These are phyloP conservation scores for Boletus reticulatus DNA, from an alignment of 768 basidiomycete genomes.

Conservation along the genomic window DNA sequence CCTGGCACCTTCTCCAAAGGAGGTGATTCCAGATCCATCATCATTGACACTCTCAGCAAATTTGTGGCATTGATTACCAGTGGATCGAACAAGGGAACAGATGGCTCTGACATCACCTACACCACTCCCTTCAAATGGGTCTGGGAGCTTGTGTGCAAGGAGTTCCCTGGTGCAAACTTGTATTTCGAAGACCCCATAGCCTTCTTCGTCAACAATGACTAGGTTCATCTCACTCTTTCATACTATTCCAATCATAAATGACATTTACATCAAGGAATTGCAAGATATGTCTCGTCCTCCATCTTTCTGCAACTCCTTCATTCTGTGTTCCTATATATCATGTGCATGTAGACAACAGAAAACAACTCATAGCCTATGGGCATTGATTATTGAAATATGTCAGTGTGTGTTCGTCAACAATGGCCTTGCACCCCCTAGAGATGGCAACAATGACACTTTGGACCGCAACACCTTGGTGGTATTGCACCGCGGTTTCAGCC, in stretches of 20 bases:
- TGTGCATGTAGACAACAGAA: too few species aligned
- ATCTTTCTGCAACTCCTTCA: too few species aligned
- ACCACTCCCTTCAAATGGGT: neutral
- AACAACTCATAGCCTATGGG: too few species aligned
- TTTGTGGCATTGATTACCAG: neutral
- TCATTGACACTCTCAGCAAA: neutral
- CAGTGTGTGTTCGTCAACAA: slow-evolving; percentile 46
- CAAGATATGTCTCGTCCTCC: too few species aligned
- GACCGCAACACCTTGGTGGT: slow-evolving; percentile 7
- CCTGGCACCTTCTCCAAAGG: neutral
- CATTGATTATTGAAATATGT: too few species aligned
- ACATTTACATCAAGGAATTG: neutral
- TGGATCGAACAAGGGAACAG: neutral
- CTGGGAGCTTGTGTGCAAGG: neutral
- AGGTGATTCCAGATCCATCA: neutral
- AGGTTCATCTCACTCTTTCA: neutral
- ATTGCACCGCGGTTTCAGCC: slow-evolving; percentile 18
- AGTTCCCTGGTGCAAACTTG: neutral
- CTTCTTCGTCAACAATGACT: neutral
- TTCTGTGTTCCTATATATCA: too few species aligned
- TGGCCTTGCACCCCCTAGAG: slow-evolving; percentile 31
- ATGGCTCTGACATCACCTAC: neutral
- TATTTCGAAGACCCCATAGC: neutral
- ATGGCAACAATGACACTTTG: slow-evolving; percentile 7
- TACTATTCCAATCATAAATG: neutral